Evolutionary conservation across 75 land plant genomes (phyloP).

Genomic region (Adiantum capillusveneris): DNA sequence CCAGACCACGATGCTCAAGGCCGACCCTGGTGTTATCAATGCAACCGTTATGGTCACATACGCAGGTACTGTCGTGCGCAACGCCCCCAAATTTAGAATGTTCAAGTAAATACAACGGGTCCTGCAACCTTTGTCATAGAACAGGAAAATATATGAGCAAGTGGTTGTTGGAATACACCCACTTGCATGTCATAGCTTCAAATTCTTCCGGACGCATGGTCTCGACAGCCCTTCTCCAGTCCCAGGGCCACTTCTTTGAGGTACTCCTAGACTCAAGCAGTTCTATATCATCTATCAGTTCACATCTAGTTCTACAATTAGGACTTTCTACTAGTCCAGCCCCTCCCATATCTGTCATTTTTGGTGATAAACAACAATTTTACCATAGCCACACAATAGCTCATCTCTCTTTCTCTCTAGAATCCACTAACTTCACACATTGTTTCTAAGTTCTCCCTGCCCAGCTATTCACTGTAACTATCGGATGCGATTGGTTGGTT

Average conservation of each 20-base stretch:
- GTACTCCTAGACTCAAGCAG: not conserved
- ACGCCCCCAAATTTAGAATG: not conserved
- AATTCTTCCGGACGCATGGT: no score
- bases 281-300: not conserved
- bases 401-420: conserved; percentile 1
- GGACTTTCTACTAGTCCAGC: not conserved
- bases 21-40: no score
- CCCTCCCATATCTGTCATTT: not conserved
- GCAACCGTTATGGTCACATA: no score
- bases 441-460: not conserved
- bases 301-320: not conserved
- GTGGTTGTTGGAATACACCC: not conserved
- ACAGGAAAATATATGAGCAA: not conserved
- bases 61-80: no score
- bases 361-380: not conserved
- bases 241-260: not conserved
- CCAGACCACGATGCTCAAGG: no score
- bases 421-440: not conserved
- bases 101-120: no score
- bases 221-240: not conserved
- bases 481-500: not conserved
- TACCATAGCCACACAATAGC: not conserved
- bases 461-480: not conserved
- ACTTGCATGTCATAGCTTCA: no score
- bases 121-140: not conserved